Conservation (phyloP, 768 basidiomycete genomes). For the Candolleomyces efflorescens region DNA sequence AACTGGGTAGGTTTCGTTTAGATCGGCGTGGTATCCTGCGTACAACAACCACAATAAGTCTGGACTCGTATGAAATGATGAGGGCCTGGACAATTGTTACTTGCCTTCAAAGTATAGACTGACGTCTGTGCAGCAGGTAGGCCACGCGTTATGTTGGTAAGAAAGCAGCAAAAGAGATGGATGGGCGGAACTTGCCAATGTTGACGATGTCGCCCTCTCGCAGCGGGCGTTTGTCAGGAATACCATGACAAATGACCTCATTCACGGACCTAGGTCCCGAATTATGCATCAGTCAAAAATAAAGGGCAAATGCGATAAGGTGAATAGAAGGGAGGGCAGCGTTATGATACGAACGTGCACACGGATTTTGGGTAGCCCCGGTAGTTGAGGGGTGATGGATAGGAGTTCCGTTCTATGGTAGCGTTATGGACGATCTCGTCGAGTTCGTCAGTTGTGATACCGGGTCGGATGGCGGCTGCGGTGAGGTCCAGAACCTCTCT, state of each 20-base stretch:
- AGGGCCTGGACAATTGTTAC: no score
- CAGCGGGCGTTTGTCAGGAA: conserved; percentile 81
- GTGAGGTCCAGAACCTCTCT: conserved; percentile 93
- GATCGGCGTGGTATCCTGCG: conserved; percentile 84
- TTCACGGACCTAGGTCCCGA: conserved; percentile 67
- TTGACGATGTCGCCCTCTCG: conserved; percentile 96
- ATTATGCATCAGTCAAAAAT: neutral
- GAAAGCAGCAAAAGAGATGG: neutral
- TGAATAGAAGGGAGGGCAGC: neutral
- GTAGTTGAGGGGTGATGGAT: conserved; percentile 94
- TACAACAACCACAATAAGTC: neutral
- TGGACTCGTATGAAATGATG: neutral
- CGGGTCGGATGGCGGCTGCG: conserved; percentile 82
- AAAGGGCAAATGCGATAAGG: conserved; percentile 1
- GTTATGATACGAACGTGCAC: conserved; percentile 72
- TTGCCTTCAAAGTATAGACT: conserved; percentile 74
- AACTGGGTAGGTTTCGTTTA: conserved; percentile 92
- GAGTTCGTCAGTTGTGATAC: conserved; percentile 92
- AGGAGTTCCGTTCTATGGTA: conserved; percentile 83
- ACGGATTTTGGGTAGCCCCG: conserved; percentile 90
- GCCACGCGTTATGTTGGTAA: neutral
- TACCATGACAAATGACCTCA: conserved; percentile 96
- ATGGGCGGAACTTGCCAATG: conserved; percentile 52
- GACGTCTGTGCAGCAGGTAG: conserved; percentile 48
- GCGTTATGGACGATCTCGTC: conserved; percentile 93